These are phyloP conservation scores for Gracilariopsis chorda DNA, from an alignment of 23 red algal species.

Conservation along the genomic window DNA sequence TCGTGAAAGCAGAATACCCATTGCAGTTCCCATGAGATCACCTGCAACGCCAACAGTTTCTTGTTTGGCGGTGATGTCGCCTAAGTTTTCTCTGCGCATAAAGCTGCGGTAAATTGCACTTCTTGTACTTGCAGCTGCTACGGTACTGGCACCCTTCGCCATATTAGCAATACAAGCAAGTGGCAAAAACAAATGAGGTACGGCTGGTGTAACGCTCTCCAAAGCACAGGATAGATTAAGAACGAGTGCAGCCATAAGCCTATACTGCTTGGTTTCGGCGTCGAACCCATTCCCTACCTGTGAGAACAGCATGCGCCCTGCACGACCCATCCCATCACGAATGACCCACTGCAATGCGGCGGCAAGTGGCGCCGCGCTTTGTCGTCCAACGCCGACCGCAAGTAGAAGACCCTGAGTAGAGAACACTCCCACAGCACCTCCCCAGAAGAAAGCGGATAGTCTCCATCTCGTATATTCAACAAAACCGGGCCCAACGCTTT, in stretches of 20 bases:
- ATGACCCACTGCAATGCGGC: conserved; percentile 96
- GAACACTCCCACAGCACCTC: conserved; percentile 86
- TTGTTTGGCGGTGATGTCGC: conserved; percentile 94
- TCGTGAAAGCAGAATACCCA: conserved; percentile 85
- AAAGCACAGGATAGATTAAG: conserved; percentile 80
- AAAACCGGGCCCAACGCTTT: conserved; percentile 82
- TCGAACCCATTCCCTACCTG: conserved; percentile 93
- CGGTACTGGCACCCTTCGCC: conserved; percentile 89
- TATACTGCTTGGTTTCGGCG: conserved; percentile 93
- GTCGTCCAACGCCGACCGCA: conserved; percentile 87
- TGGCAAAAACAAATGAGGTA: conserved; percentile 79
- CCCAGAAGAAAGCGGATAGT: conserved; percentile 81
- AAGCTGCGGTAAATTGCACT: conserved; percentile 91
- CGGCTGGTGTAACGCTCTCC: conserved; percentile 74
- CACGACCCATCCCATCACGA: conserved; percentile 85
- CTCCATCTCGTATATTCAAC: conserved; percentile 85
- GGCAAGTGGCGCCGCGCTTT: conserved; percentile 72
- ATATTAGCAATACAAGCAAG: conserved; percentile 94
- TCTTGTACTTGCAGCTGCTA: conserved; percentile 80
- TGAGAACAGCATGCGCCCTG: conserved; percentile 85
- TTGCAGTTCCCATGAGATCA: conserved; percentile 86
- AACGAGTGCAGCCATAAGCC: conserved; percentile 85
- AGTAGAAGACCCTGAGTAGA: conserved; percentile 84
- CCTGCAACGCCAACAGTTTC: conserved; percentile 82
- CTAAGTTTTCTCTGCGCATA: conserved; percentile 90